Evolutionary conservation across 2,329 filamentous ascomycete species (phyloP), one percentile per base, ranked within the genome.

Genomic region (Onygenales sp.): DNA sequence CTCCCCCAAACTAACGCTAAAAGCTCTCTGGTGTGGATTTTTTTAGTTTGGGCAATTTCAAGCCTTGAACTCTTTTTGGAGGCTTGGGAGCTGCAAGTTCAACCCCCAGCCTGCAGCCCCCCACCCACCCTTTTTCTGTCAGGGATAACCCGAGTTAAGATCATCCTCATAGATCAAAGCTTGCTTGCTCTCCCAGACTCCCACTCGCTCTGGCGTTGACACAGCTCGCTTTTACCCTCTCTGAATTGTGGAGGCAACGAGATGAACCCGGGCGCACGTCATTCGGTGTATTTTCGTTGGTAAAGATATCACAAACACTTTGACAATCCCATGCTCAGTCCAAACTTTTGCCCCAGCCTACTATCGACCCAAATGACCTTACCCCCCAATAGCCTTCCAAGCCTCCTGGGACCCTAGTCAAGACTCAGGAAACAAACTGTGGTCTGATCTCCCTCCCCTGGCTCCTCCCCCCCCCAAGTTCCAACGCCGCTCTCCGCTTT

Each of bases 131-230:
- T 39, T 39, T 54, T 43, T 31, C 35, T 36, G 42, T 36, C 53
- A 55, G 47, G 53, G 49, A 52, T 55, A 3, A 27, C 43, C 21
- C 11, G 50, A 42, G 38, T 35, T 45, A 52, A 27, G 35, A 38
- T 48, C 38, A 46, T 43, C 43, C 50, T 44, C 52, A 43, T 51
- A 43, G 46, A 54, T 54, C 49, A 38, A 50, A 54, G 49, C 53
- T 48, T 55, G 42, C 49, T 44, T 39, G 41, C 44, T 46, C 49
- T 21, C 49, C 42, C 48, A 17, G 33, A 13, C 49, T 41, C 43
- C 41, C 38, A 8, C 43, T 31, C 39, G 17, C 17, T 17, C 17
- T 17, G 17, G 17, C 17, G 11, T 17, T 33, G 14, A 33, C 43
- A 54, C 57, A 49, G 46, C 47, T 52, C 17, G 52, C 54, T 53